Evolutionary conservation across 2,329 filamentous ascomycete species (phyloP).

Genomic region (Neofusicoccum parvum): DNA sequence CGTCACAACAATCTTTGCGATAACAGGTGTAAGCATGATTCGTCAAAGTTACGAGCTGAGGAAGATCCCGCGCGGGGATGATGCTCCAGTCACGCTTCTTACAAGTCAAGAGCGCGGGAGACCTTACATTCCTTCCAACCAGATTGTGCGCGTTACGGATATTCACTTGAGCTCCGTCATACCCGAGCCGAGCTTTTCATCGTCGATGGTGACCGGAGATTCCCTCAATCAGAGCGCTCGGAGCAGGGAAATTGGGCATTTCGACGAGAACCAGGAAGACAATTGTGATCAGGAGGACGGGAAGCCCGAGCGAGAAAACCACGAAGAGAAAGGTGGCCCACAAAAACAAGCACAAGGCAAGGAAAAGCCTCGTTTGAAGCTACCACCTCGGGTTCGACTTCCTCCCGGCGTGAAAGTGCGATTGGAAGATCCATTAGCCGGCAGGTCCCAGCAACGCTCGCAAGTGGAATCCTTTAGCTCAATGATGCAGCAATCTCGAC

Average conservation of each 20-base stretch:
- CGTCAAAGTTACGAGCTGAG: not conserved
- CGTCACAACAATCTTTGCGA: not conserved
- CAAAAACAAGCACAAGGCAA: too few relatives aligned
- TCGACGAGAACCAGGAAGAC: not conserved
- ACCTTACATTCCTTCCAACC: constrained; percentile 43
- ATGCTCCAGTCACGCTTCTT: not conserved
- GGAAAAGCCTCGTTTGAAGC: not conserved
- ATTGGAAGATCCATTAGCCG: not conserved
- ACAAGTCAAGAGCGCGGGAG: constrained; percentile 48
- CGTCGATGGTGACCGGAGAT: not conserved
- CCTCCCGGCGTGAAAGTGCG: not conserved
- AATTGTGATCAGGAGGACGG: not conserved
- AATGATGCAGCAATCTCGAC: not conserved
- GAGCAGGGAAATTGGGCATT: too few relatives aligned
- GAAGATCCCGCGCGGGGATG: not conserved
- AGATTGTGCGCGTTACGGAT: constrained; percentile 57
- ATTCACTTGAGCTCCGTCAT: constrained; percentile 57
- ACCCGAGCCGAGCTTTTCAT: not conserved
- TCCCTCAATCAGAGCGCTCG: too few relatives aligned
- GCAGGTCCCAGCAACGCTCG: not conserved
- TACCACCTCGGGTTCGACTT: not conserved
- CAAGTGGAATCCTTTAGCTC: not conserved
- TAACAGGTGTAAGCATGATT: not conserved
- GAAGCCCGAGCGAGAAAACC: too few relatives aligned
- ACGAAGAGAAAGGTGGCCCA: not conserved